Evolutionary conservation across 2,329 filamentous ascomycete genomes (phyloP).

Genomic region (Aspergillus unguis): DNA sequence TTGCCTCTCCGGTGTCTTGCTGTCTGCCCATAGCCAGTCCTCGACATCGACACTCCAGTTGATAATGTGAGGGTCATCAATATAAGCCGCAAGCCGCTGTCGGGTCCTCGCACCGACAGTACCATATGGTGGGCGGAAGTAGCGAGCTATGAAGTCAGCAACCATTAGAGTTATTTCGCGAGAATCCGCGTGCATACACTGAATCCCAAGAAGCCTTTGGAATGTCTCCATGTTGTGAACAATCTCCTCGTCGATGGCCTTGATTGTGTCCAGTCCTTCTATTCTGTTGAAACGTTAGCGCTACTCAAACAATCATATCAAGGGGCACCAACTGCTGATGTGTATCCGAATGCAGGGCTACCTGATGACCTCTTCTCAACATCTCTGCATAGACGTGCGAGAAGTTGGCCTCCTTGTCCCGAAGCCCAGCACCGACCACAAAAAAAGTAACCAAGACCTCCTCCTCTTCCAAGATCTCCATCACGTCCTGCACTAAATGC

Average conservation of each 20-base stretch:
- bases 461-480: constrained; percentile 60
- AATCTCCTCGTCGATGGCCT: constrained; percentile 40
- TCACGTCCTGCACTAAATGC: constrained; percentile 56
- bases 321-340: constrained; percentile 54
- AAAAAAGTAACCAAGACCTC: constrained; percentile 68
- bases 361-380: constrained; percentile 61
- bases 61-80: constrained; percentile 57
- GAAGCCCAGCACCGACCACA: constrained; percentile 62
- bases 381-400: constrained; percentile 63
- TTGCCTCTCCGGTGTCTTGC: constrained; percentile 62
- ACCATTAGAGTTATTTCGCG: background rate
- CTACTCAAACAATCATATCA: background rate
- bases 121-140: constrained; percentile 69
- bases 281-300: constrained; percentile 26
- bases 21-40: constrained; percentile 66
- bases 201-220: constrained; percentile 29
- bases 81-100: constrained; percentile 55
- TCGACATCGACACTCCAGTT: constrained; percentile 70
- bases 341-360: constrained; percentile 66
- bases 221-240: constrained; percentile 31
- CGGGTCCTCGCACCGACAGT: constrained; percentile 65
- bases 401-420: constrained; percentile 59
- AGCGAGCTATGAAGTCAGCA: constrained; percentile 38
- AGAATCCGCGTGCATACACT: constrained; percentile 25
- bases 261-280: constrained; percentile 31